Conservation (phyloP, 345 rosid genomes). For the Camelina laxa region DNA sequence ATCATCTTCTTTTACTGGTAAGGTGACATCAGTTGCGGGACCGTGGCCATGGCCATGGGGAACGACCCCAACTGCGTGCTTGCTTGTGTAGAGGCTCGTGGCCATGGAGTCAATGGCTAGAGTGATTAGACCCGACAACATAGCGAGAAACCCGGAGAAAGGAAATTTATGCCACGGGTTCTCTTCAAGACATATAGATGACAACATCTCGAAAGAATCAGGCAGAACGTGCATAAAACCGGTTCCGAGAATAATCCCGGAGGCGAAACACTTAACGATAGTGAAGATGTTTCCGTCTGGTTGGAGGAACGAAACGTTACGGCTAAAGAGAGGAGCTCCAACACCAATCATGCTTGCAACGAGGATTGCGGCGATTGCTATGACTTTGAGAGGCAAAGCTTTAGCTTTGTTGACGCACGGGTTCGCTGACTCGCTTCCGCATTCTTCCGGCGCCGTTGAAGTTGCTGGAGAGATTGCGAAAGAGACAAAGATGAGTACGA, state of each 20-base stretch:
- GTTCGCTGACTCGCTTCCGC: conserved; percentile 37
- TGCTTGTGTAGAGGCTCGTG: conserved; percentile 53
- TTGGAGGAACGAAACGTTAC: conserved; percentile 57
- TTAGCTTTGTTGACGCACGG: conserved; percentile 56
- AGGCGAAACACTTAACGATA: conserved; percentile 66
- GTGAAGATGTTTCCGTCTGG: conserved; percentile 65
- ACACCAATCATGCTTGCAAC: conserved; percentile 72
- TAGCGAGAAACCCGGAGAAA: conserved; percentile 77
- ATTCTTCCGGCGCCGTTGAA: conserved; percentile 40
- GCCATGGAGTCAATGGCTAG: conserved; percentile 73
- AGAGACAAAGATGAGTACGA: conserved; percentile 41
- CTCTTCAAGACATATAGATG: conserved; percentile 61
- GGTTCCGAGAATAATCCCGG: conserved; percentile 81
- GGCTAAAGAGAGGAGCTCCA: conserved; percentile 58
- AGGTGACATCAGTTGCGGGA: conserved; percentile 24
- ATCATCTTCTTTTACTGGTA: conserved; percentile 39
- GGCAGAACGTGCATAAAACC: conserved; percentile 92
- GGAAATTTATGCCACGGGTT: conserved; percentile 89
- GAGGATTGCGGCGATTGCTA: conserved; percentile 58
- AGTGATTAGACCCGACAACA: conserved; percentile 68
- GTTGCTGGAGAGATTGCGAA: conserved; percentile 37
- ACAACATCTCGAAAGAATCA: conserved; percentile 76
- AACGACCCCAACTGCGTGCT: conserved; percentile 38
- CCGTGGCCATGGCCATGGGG: conserved; percentile 47
- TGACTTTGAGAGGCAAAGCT: conserved; percentile 60